A percentile compares a stretch with the other conserved stretches of the same genome.
Evolutionary conservation across 495 filamentous ascomycete species (phyloP).

Genomic region (Melanomma pulvis-pyrius): DNA sequence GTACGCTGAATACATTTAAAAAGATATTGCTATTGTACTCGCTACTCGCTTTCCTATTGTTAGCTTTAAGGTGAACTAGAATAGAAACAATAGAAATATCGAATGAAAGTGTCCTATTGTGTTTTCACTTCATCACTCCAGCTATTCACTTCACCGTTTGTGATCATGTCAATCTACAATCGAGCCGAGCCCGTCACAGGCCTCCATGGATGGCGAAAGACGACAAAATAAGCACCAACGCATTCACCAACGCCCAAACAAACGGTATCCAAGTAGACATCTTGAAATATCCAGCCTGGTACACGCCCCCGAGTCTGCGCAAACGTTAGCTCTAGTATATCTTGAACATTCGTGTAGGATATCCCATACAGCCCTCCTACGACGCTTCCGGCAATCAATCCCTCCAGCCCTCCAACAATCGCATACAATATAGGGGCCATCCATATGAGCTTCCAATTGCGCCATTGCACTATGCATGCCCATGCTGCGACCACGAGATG

Average conservation of each 20-base stretch:
- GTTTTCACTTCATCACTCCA: neutral
- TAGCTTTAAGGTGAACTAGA: no score
- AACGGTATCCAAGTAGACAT: slow-evolving; percentile 99
- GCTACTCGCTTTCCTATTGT: no score
- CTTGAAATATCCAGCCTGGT: slow-evolving; percentile 81
- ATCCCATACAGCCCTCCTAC: slow-evolving; percentile 88
- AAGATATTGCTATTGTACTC: no score
- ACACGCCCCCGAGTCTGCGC: slow-evolving; percentile 79
- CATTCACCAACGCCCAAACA: slow-evolving; percentile 89
- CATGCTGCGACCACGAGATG: slow-evolving; percentile 72
- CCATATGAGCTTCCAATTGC: slow-evolving; percentile 76
- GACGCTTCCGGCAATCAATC: slow-evolving; percentile 81
- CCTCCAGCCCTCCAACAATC: slow-evolving; percentile 77
- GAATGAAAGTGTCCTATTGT: neutral
- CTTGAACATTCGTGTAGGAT: neutral
- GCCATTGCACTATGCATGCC: slow-evolving; percentile 67
- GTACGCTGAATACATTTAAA: neutral
- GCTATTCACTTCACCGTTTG: neutral
- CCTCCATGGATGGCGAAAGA: slow-evolving; percentile 97
- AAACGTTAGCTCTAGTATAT: slow-evolving; percentile 8
- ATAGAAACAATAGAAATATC: no score
- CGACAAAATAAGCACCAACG: slow-evolving; percentile 84
- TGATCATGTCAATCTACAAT: neutral
- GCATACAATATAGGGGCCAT: slow-evolving; percentile 74
- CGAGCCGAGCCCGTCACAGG: slow-evolving; percentile 56